These are phyloP conservation scores for Meyerozyma sp. DNA, from an alignment of 1,139 yeast genomes.

Conservation along the genomic window DNA sequence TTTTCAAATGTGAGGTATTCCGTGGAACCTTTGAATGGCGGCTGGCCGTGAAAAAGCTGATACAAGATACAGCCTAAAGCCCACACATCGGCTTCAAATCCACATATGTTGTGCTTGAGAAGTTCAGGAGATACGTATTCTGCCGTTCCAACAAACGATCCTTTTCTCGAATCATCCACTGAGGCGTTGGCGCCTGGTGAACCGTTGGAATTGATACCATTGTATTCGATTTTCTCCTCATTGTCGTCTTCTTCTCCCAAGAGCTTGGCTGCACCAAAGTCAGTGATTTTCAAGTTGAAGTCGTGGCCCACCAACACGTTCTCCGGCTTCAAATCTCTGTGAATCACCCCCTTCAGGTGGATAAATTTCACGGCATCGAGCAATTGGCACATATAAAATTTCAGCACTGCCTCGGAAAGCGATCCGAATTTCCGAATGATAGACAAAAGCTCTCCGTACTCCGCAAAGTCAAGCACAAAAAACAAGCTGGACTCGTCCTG, in stretches of 20 bases:
- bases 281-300: slow-evolving; percentile 87
- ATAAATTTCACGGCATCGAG: slow-evolving; percentile 83
- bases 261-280: slow-evolving; percentile 94
- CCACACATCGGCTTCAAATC: slow-evolving; percentile 91
- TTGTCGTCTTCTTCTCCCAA: slow-evolving; percentile 36
- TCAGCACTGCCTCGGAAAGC: slow-evolving; percentile 47
- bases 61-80: slow-evolving; percentile 91
- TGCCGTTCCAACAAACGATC: slow-evolving; percentile 60
- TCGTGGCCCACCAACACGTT: slow-evolving; percentile 76
- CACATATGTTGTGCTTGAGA: slow-evolving; percentile 74
- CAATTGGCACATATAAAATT: slow-evolving; percentile 61
- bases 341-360: slow-evolving; percentile 82
- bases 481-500: slow-evolving; percentile 71
- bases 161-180: slow-evolving; percentile 42
- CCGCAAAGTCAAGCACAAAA: slow-evolving; percentile 74
- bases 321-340: slow-evolving; percentile 94
- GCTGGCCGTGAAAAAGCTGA: slow-evolving; percentile 90
- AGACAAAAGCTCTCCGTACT: slow-evolving; percentile 69
- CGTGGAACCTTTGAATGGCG: slow-evolving; percentile 95
- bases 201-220: slow-evolving; percentile 13
- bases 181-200: slow-evolving; percentile 4
- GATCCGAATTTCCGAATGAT: slow-evolving; percentile 56
- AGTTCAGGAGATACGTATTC: slow-evolving; percentile 90
- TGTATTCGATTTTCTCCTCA: slow-evolving; percentile 37
- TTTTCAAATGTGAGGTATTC: slow-evolving; percentile 94